Base-by-base conservation (phyloP, 768 basidiomycete species). In the Suillus clintonianus region DNA sequence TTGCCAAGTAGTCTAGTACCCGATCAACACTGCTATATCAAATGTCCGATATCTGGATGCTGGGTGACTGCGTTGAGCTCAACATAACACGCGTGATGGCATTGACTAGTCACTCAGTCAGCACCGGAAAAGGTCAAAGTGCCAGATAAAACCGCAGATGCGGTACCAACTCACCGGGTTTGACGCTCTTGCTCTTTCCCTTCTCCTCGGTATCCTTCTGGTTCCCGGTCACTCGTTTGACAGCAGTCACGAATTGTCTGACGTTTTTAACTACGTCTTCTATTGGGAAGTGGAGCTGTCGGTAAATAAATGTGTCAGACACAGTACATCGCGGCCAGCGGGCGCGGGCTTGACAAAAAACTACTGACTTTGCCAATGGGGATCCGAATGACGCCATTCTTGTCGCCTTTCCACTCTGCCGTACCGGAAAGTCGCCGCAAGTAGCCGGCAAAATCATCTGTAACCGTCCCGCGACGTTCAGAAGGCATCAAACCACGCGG, bases 401-500 rank as follows among this genome's bases (percentile, higher is more conserved):
- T 90, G 78, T 97, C 95, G 10, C 93, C 94, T 77, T 89, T 93
- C 95, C 97, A 99, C 72, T 98, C 95, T 53, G 89, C 87, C 5
- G 89, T 89, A 14, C 92, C 94, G 62, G 87, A 85, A 41, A 97
- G 84, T 56, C 86, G 86, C 68, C 86, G 83, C 62, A 99, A 88
- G 67, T 91, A 96, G 14, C 87, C 88, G 15, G 83, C 89, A 47
- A 98, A 82, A 64, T 98, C 94, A 57, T 95, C 92, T 2, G 94
- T 93, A 22, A 99, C 97, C 1, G 96, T 96, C 5, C 97, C 97
- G 62, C 95, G 85, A 74, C 95, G 89, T 65, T 91, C 93, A 8
- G 92, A 91, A 13, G 97, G 97, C 96, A 99, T 97, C 51, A 99
- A 79, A 62, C 97, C 97, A 59, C 93, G 87, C 47, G 95, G 96